phyloP scores from a whole-genome alignment of 495 filamentous ascomycete genomes.

The Aspergillus ostianus region DNA sequence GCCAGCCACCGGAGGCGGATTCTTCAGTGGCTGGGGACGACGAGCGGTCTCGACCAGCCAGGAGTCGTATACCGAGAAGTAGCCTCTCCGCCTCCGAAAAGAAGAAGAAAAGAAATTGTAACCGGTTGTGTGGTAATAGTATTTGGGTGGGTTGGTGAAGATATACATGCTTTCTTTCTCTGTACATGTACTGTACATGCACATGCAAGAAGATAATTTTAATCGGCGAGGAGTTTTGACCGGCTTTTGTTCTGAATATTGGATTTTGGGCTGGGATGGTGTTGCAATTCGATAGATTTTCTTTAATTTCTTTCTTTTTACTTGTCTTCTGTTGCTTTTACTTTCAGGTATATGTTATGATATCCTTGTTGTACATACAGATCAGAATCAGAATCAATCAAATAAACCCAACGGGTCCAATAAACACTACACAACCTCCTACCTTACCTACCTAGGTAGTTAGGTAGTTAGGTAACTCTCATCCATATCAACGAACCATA shows the following conservation, averaged over 20 bases:
- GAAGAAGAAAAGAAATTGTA: too few species aligned
- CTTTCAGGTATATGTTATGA: too few species aligned
- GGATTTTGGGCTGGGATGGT: too few species aligned
- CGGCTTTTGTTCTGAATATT: too few species aligned
- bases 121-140: background rate
- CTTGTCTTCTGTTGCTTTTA: too few species aligned
- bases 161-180: too few species aligned
- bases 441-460: too few species aligned
- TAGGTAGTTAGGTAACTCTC: background rate
- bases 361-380: too few species aligned
- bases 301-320: too few species aligned
- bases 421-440: background rate
- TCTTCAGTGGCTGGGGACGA: constrained; percentile 58
- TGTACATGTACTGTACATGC: background rate
- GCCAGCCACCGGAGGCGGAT: constrained; percentile 39
- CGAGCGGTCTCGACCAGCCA: constrained; percentile 32
- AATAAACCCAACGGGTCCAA: background rate
- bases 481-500: background rate
- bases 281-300: too few species aligned
- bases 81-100: background rate
- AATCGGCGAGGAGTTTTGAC: too few species aligned
- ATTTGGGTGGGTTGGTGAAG: background rate
- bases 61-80: constrained; percentile 11
- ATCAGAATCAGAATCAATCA: too few species aligned
- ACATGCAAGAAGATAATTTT: background rate